Conservation (phyloP, 73 alveolate genomes). For the Paramecium pentaurelia region DNA sequence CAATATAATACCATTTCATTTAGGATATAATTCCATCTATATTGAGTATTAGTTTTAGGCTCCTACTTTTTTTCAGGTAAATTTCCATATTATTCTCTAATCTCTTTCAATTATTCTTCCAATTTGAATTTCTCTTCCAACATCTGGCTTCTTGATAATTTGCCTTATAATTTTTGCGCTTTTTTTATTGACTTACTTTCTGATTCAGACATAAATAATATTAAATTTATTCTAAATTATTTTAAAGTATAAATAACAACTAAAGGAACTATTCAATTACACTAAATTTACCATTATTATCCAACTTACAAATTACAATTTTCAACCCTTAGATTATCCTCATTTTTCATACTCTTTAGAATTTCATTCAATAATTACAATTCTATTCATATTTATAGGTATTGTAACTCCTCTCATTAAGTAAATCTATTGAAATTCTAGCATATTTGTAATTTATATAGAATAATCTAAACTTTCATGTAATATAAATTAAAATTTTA, state of each 20-base stretch:
- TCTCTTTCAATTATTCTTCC: conserved; percentile 46
- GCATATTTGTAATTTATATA: neutral
- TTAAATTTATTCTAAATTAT: conserved; percentile 19
- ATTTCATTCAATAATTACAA: neutral
- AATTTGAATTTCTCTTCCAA: conserved; percentile 27
- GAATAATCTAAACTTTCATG: neutral
- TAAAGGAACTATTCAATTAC: neutral
- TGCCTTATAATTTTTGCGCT: conserved; percentile 43
- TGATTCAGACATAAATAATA: conserved; percentile 46
- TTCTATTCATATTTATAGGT: neutral
- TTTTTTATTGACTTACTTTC: conserved; percentile 47
- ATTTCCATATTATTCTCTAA: conserved; percentile 45
- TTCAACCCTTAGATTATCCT: neutral
- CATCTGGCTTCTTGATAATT: neutral
- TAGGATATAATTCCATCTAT: conserved; percentile 53
- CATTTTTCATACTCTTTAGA: neutral
- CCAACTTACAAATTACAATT: neutral
- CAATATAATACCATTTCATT: conserved; percentile 43
- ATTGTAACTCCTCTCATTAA: neutral
- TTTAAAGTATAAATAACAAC: neutral
- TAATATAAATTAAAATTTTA: too few species aligned
- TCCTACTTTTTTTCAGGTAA: conserved; percentile 38
- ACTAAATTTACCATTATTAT: neutral
- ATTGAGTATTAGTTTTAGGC: conserved; percentile 31
- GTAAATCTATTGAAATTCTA: neutral